Base-by-base conservation (phyloP, 306 rosid species). In the Vigna reflexopilosa region DNA sequence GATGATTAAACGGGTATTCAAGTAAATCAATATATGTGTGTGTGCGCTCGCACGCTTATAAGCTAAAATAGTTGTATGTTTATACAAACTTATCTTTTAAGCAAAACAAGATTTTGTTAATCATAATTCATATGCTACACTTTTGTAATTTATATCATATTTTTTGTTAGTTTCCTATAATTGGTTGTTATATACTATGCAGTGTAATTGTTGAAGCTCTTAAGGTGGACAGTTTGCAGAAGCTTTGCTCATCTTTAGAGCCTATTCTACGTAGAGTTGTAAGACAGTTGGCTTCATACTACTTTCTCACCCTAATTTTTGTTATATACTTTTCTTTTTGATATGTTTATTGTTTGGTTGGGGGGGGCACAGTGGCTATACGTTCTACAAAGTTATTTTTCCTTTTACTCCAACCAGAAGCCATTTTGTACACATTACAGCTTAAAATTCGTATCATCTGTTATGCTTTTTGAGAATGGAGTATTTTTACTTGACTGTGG, bases 211-310 rank as follows among this genome's bases (percentile, higher is more conserved):
- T 90, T 28, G 96, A 90, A 85, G 96, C 96, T 63, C 91, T 90
- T 66, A 90, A 90, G 83, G 90, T 90, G 83, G 96, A 90, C 77
- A 90, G 96, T 88, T 83, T 90, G 85, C 96, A 90, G 80, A 90
- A 90, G 84, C 90, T 90, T 49, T 88, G 93, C 81, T 90, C 96
- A 14, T 90, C 96, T 9, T 84, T 90, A 87, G 96, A 90, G 82
- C 96, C 96, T 65, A 85, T 90, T 68, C 96, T 90, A 77, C 93
- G 96, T 7, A 81, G 96, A 90, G 96, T 90, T 82, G 96, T 90
- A 87, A 88, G 96, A 62, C 56, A 59, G 52, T 47, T 77, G 49
- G 73, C 52, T 77, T 83, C 65, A 38, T 13, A 30, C 16, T 67
- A 20, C 72, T 20, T 36, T 85, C 50, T 59, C 40, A 32, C 17